phyloP scores from a whole-genome alignment of 2,329 filamentous ascomycete species.

The Orbilia brochopaga region DNA sequence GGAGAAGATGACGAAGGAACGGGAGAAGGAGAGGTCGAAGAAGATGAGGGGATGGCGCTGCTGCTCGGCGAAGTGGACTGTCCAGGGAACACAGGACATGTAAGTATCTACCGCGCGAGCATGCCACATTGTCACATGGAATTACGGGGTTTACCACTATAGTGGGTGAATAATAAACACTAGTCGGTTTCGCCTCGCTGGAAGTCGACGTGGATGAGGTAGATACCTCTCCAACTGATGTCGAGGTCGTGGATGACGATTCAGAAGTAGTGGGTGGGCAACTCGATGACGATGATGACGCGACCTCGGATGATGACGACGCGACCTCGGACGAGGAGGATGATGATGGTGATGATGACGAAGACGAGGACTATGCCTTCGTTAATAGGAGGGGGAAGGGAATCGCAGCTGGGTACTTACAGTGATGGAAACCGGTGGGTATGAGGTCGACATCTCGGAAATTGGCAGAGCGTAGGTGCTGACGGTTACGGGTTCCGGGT shows the following conservation, averaged over 20 bases:
- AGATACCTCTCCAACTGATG: conserved; percentile 38
- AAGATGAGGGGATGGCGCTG: conserved; percentile 23
- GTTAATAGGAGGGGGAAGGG: conserved; percentile 47
- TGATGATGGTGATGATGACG: conserved; percentile 8
- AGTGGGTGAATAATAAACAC: conserved; percentile 40
- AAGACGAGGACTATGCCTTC: conserved; percentile 41
- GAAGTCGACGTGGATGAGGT: conserved; percentile 36
- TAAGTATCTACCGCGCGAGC: conserved; percentile 39
- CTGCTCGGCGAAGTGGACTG: conserved; percentile 37
- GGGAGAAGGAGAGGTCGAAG: conserved; percentile 9
- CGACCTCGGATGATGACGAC: no score
- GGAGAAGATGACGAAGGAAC: conserved; percentile 27
- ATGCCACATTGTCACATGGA: conserved; percentile 19
- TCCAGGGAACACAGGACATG: conserved; percentile 27
- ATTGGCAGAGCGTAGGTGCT: conserved; percentile 38
- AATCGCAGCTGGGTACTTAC: conserved; percentile 27
- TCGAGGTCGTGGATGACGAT: conserved; percentile 36
- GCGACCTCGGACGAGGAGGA: no score
- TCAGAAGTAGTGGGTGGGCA: no score
- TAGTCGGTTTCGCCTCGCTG: conserved; percentile 20
- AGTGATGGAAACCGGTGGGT: conserved; percentile 23
- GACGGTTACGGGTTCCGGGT: conserved; percentile 31
- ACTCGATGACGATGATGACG: conserved; percentile 7
- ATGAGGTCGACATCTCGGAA: conserved; percentile 40
- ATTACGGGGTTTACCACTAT: conserved; percentile 43